A percentile compares a stretch with the other conserved stretches of the same genome.
phyloP scores from a whole-genome alignment of 2,329 filamentous ascomycete species.

The Verruconis gallopava region DNA sequence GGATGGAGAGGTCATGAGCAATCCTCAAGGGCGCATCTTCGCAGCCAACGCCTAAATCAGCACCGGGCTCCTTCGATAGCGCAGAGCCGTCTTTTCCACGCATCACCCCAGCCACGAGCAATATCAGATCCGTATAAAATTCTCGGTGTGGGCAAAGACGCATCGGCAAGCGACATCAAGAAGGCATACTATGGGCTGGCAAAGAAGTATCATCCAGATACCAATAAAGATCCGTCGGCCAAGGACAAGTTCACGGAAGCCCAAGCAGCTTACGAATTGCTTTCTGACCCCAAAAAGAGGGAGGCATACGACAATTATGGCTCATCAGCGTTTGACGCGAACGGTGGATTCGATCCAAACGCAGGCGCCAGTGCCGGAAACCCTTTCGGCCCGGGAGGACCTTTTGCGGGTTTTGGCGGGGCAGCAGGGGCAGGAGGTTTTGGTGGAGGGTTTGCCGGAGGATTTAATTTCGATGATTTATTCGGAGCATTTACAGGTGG shows the following conservation, averaged over 20 bases:
- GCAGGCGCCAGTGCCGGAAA: conserved; percentile 50
- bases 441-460: conserved; percentile 59
- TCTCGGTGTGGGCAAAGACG: conserved; percentile 70
- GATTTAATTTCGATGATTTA: conserved; percentile 93
- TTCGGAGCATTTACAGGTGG: conserved; percentile 65
- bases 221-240: conserved; percentile 85
- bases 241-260: conserved; percentile 93
- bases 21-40: background rate
- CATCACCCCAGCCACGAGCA: conserved; percentile 38
- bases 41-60: background rate
- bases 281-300: conserved; percentile 87
- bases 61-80: background rate
- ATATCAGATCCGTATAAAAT: conserved; percentile 72
- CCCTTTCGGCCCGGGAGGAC: conserved; percentile 47
- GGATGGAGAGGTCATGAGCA: background rate
- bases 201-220: conserved; percentile 96
- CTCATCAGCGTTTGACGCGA: conserved; percentile 56
- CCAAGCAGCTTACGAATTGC: conserved; percentile 83
- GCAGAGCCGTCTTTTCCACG: conserved; percentile 37
- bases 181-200: conserved; percentile 96
- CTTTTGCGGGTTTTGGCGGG: conserved; percentile 28
- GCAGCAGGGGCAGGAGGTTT: conserved; percentile 39
- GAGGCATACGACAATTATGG: conserved; percentile 88
- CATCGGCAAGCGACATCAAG: conserved; percentile 83
- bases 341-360: conserved; percentile 64